These are phyloP conservation scores for Taiozyma sp. DNA, from an alignment of 1,139 yeast genomes.

Conservation along the genomic window DNA sequence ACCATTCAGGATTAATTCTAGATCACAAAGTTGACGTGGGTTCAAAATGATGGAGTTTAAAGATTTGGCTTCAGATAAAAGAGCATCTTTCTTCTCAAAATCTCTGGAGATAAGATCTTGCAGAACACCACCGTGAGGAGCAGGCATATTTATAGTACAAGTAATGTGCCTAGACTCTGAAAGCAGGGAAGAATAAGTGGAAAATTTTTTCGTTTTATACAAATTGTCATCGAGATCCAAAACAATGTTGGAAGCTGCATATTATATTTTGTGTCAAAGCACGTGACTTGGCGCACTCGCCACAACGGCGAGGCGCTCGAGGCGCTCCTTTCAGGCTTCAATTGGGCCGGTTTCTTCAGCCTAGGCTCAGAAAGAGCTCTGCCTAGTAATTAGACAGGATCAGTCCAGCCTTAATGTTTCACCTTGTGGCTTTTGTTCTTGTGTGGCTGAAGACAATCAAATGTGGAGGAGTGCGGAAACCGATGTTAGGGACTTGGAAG, in stretches of 20 bases:
- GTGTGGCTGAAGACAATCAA: neutral
- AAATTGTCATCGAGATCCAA: neutral
- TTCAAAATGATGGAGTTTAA: constrained; percentile 58
- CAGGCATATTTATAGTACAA: constrained; percentile 48
- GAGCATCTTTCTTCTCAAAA: constrained; percentile 48
- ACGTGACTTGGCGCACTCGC: constrained; percentile 1
- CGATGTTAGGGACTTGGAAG: too few relatives aligned
- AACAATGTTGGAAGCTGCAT: neutral
- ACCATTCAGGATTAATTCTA: constrained; percentile 88
- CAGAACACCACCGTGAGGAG: constrained; percentile 88
- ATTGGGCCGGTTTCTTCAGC: too few relatives aligned
- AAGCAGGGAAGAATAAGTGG: neutral
- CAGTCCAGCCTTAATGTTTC: too few relatives aligned
- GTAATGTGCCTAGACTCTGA: neutral
- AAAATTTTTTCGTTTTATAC: neutral
- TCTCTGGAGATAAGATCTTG: constrained; percentile 87
- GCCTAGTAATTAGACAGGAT: too few relatives aligned
- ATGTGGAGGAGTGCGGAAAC: too few relatives aligned
- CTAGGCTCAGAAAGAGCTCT: neutral
- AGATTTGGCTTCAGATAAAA: constrained; percentile 53
- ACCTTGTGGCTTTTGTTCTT: neutral
- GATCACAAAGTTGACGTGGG: constrained; percentile 88
- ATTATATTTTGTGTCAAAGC: neutral
- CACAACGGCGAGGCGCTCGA: neutral
- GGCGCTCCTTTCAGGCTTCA: neutral